A percentile compares a stretch with the other conserved stretches of the same genome.
phyloP scores from a whole-genome alignment of 2,329 filamentous ascomycete genomes.

The Erysiphe neolycopersici region DNA sequence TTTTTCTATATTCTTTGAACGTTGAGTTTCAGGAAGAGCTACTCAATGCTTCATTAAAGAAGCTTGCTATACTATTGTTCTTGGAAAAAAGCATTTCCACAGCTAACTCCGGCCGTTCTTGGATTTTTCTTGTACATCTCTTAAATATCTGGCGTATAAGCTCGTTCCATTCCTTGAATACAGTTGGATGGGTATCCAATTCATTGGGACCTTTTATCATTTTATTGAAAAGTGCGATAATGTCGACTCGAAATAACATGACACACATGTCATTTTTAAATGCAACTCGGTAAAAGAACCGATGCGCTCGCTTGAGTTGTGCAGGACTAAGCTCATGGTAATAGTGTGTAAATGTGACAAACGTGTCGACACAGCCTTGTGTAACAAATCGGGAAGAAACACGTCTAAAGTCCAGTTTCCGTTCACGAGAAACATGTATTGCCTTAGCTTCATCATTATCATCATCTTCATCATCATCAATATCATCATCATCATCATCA shows the following conservation, averaged over 20 bases:
- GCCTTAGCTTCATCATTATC: slow-evolving; percentile 44
- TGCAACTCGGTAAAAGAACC: slow-evolving; percentile 78
- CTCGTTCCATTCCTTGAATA: slow-evolving; percentile 77
- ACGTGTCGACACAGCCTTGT: slow-evolving; percentile 71
- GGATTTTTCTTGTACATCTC: slow-evolving; percentile 57
- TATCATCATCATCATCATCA: slow-evolving; percentile 30
- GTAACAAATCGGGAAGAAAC: slow-evolving; percentile 61
- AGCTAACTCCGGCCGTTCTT: slow-evolving; percentile 60
- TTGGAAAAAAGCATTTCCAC: slow-evolving; percentile 93
- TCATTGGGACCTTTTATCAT: slow-evolving; percentile 77
- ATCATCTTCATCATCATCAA: slow-evolving; percentile 22
- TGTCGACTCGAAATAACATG: slow-evolving; percentile 73
- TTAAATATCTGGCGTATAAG: slow-evolving; percentile 62
- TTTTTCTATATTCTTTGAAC: no score
- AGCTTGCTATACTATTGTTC: slow-evolving; percentile 55
- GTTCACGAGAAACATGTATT: slow-evolving; percentile 46
- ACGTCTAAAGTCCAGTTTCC: slow-evolving; percentile 78
- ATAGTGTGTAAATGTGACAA: slow-evolving; percentile 50
- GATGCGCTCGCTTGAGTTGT: slow-evolving; percentile 75
- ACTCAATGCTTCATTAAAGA: slow-evolving; percentile 20
- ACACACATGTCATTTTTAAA: slow-evolving; percentile 88
- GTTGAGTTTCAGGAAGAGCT: no score
- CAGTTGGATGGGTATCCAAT: slow-evolving; percentile 35
- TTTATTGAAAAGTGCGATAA: slow-evolving; percentile 62
- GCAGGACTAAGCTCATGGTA: slow-evolving; percentile 54